Conservation (phyloP, 2,329 filamentous ascomycete genomes). For the Basipetospora chlamydospora region DNA sequence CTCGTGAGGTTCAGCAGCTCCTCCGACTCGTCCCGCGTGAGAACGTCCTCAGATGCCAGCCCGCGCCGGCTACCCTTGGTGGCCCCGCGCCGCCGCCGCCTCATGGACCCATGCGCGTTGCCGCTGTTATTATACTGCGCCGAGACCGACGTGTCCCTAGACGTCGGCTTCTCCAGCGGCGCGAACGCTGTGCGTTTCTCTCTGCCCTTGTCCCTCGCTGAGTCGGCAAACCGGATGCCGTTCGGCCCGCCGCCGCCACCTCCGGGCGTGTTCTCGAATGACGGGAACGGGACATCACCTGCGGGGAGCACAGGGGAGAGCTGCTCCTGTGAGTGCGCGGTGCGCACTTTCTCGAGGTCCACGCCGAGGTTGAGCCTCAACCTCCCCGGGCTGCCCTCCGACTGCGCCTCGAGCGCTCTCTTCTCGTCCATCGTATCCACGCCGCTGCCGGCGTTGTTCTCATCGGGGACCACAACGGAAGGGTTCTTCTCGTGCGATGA, state of each 20-base stretch:
- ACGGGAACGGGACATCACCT: conserved; percentile 31
- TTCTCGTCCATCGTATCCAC: conserved; percentile 30
- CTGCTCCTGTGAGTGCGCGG: conserved; percentile 17
- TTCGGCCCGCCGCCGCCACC: too few species aligned
- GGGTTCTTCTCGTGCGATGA: conserved; percentile 15
- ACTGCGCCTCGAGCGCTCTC: conserved; percentile 11
- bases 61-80: conserved; percentile 55
- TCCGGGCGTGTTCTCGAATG: conserved; percentile 25
- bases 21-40: conserved; percentile 63
- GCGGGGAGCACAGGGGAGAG: conserved; percentile 26
- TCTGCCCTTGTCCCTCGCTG: conserved; percentile 19
- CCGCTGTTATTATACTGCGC: too few species aligned
- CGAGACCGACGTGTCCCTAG: conserved; percentile 16
- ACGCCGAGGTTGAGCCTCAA: conserved; percentile 5
- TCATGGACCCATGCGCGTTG: conserved; percentile 34
- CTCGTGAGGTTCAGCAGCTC: conserved; percentile 70
- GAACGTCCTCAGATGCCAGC: conserved; percentile 58
- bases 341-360: conserved; percentile 13
- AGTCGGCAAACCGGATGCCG: conserved; percentile 17
- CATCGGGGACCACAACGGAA: conserved; percentile 16
- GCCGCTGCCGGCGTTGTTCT: conserved; percentile 14
- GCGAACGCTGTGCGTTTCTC: conserved; percentile 44
- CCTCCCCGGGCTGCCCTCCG: conserved; percentile 1
- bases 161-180: conserved; percentile 32
- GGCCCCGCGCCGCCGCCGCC: conserved; percentile 50